These are phyloP conservation scores for Tetrahymena thermophila DNA, from an alignment of 73 alveolate species.

Conservation along the genomic window DNA sequence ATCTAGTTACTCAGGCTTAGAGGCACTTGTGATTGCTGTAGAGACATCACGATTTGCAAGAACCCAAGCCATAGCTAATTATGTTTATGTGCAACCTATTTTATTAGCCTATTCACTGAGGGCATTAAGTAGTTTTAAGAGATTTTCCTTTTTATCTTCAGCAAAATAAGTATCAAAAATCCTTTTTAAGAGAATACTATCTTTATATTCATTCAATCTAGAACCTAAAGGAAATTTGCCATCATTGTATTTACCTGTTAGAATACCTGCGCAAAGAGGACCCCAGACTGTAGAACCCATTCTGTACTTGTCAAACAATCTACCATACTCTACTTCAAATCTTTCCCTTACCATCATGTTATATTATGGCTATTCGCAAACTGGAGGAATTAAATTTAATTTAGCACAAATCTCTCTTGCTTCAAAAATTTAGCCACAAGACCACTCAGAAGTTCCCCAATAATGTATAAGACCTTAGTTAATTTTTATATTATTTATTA, in stretches of 20 bases:
- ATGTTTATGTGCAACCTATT: slow-evolving; percentile 61
- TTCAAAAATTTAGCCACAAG: slow-evolving; percentile 69
- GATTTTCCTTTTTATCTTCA: not conserved
- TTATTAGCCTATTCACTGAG: slow-evolving; percentile 55
- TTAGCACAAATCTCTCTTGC: slow-evolving; percentile 66
- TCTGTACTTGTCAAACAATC: slow-evolving; percentile 54
- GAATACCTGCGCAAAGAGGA: slow-evolving; percentile 79
- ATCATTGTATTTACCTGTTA: slow-evolving; percentile 90
- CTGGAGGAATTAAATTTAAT: slow-evolving; percentile 67
- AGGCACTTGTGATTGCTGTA: slow-evolving; percentile 85
- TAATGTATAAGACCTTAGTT: slow-evolving; percentile 72
- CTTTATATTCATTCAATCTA: slow-evolving; percentile 11
- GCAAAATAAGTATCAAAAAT: slow-evolving; percentile 21
- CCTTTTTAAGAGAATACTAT: not conserved
- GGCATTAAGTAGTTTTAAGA: slow-evolving; percentile 8
- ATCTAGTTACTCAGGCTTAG: slow-evolving; percentile 67
- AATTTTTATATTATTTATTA: too few species aligned
- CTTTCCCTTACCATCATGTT: slow-evolving; percentile 78
- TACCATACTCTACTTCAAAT: slow-evolving; percentile 75
- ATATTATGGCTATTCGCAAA: slow-evolving; percentile 89
- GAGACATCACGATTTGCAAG: slow-evolving; percentile 74
- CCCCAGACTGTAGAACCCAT: slow-evolving; percentile 87
- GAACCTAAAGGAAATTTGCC: slow-evolving; percentile 68
- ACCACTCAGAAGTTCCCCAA: slow-evolving; percentile 98
- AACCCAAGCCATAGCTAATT: slow-evolving; percentile 91